Percentiles rank a stretch among this genome's conserved stretches.
phyloP scores from a whole-genome alignment of 441 rosid species.

The Gossypium lobatum region DNA sequence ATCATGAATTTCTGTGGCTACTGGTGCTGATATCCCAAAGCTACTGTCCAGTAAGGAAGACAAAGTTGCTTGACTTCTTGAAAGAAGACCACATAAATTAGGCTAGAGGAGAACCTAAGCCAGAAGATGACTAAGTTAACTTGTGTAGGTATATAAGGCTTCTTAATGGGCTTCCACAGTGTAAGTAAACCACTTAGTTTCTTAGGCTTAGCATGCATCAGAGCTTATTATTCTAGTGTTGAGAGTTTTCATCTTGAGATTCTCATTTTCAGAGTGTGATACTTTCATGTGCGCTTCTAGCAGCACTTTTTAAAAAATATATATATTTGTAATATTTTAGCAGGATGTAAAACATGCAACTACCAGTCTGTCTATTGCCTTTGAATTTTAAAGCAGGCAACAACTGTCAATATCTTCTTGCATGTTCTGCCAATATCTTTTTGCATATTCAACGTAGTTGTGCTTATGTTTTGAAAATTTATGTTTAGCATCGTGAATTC shows the following conservation, averaged over 20 bases:
- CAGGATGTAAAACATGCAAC: background rate
- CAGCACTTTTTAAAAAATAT: background rate
- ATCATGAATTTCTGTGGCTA: background rate
- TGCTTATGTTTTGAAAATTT: slow-evolving; percentile 17
- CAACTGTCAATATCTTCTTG: slow-evolving; percentile 1
- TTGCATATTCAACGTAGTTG: background rate
- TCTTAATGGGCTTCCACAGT: background rate
- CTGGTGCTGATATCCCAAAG: background rate
- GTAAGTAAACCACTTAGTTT: background rate
- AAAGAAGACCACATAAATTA: background rate
- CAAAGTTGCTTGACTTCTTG: background rate
- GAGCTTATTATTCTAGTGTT: background rate
- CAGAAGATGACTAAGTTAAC: background rate
- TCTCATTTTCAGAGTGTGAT: background rate
- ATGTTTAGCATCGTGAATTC: slow-evolving; percentile 68
- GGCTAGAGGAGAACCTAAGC: background rate
- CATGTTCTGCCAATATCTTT: slow-evolving; percentile 6
- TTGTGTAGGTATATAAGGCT: background rate
- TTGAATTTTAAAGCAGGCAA: background rate
- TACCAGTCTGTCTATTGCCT: background rate
- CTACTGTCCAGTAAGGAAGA: background rate
- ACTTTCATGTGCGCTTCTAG: background rate
- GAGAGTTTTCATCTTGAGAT: background rate
- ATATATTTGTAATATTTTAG: background rate
- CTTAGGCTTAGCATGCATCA: background rate